A percentile compares a stretch with the other conserved stretches of the same genome.
These are phyloP conservation scores for Hsuehochloa calcarea DNA, from an alignment of 176 grass and related monocot species.

Conservation along the genomic window DNA sequence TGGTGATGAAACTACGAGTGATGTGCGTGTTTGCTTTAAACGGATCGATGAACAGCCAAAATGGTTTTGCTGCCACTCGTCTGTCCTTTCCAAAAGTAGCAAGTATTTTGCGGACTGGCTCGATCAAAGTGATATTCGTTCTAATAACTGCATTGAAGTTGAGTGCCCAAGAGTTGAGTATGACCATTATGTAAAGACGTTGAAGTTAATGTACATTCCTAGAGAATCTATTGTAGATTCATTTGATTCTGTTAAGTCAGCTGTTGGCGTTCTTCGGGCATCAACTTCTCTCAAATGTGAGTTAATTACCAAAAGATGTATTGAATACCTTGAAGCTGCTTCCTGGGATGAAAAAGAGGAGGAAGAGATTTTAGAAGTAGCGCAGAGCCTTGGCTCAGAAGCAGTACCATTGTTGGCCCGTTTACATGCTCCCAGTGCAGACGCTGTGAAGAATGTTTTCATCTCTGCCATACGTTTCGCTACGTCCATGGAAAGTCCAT, in stretches of 20 bases:
- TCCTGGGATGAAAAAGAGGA: slow-evolving; percentile 92
- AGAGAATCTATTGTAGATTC: slow-evolving; percentile 61
- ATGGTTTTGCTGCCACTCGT: slow-evolving; percentile 75
- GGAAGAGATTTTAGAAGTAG: slow-evolving; percentile 72
- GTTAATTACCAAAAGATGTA: slow-evolving; percentile 50
- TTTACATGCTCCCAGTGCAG: slow-evolving; percentile 52
- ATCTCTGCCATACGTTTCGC: slow-evolving; percentile 74
- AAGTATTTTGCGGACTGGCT: slow-evolving; percentile 62
- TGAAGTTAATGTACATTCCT: slow-evolving; percentile 64
- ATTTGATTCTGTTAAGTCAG: slow-evolving; percentile 79
- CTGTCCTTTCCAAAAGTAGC: slow-evolving; percentile 51
- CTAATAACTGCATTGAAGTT: slow-evolving; percentile 58
- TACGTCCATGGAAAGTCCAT: slow-evolving; percentile 43
- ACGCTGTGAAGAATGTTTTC: slow-evolving; percentile 73
- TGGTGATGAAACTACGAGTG: slow-evolving; percentile 57
- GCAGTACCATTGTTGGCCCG: slow-evolving; percentile 58
- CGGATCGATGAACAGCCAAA: slow-evolving; percentile 41
- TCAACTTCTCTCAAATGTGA: slow-evolving; percentile 59
- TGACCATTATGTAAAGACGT: slow-evolving; percentile 68
- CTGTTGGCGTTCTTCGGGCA: slow-evolving; percentile 64
- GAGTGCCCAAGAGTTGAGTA: slow-evolving; percentile 52
- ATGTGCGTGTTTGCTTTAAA: slow-evolving; percentile 64
- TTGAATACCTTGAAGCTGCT: slow-evolving; percentile 78
- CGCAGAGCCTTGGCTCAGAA: slow-evolving; percentile 54
- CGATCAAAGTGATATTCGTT: slow-evolving; percentile 28